A percentile compares a stretch with the other conserved stretches of the same genome.
These are phyloP conservation scores for Agaricus sinodeliciosus DNA, from an alignment of 768 basidiomycete genomes.

Conservation along the genomic window DNA sequence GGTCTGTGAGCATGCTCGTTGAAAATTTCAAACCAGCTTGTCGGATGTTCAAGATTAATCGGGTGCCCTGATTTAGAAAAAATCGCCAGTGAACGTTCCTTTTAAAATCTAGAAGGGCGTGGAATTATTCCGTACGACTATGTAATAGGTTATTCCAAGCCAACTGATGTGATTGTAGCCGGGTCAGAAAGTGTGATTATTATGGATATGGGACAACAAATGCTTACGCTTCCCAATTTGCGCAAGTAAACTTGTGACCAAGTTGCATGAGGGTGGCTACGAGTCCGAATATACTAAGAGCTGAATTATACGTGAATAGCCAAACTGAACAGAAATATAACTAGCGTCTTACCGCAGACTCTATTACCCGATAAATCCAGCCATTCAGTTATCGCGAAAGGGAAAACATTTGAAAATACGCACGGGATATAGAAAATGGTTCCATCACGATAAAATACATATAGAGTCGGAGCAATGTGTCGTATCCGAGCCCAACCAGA, in stretches of 20 bases:
- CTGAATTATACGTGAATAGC: neutral
- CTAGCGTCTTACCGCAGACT: neutral
- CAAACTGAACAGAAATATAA: neutral
- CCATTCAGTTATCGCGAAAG: neutral
- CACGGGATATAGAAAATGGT: slow-evolving; percentile 7
- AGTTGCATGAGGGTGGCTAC: neutral
- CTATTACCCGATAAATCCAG: neutral
- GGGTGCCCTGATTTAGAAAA: slow-evolving; percentile 1
- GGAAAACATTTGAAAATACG: neutral
- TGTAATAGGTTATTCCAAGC: slow-evolving; percentile 5
- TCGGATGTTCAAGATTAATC: slow-evolving; percentile 10
- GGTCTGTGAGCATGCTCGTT: slow-evolving; percentile 4
- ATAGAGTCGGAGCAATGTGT: neutral
- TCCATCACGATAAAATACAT: slow-evolving; percentile 10
- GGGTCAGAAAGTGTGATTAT: neutral
- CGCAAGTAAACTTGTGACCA: neutral
- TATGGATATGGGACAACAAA: neutral
- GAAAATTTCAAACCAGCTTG: neutral
- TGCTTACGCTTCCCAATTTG: slow-evolving; percentile 10
- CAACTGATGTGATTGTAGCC: neutral
- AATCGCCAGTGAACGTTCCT: neutral
- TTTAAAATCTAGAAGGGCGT: neutral
- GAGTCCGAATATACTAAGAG: slow-evolving; percentile 5
- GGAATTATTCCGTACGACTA: neutral
- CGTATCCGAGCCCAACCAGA: neutral